Percentiles rank a stretch among this genome's conserved stretches.
These are phyloP conservation scores for Schizosaccharomyces cryophilus DNA, from an alignment of 805 yeast species.

Conservation along the genomic window DNA sequence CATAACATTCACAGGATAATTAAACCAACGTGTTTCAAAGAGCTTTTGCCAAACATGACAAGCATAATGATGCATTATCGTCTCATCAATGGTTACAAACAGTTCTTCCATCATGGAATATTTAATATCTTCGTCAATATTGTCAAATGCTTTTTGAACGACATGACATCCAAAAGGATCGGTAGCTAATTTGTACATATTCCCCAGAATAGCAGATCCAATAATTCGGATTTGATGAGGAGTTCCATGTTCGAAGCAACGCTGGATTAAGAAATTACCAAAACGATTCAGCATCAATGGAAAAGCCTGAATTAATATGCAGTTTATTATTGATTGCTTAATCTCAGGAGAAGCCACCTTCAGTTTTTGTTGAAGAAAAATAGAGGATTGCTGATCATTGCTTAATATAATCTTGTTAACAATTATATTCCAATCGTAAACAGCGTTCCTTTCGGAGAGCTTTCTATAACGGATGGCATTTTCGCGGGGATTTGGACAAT, in stretches of 20 bases:
- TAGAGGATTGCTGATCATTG: conserved; percentile 20
- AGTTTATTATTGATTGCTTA: conserved; percentile 12
- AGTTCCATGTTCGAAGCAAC: conserved; percentile 17
- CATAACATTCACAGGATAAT: conserved; percentile 13
- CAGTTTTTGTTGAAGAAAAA: conserved; percentile 19
- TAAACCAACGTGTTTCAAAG: conserved; percentile 16
- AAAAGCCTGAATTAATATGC: conserved; percentile 12
- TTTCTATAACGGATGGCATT: not conserved
- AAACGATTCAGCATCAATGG: conserved; percentile 19
- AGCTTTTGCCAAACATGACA: conserved; percentile 23
- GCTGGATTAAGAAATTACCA: conserved; percentile 20
- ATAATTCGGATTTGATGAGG: conserved; percentile 11
- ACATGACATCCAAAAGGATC: conserved; percentile 22
- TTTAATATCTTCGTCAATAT: conserved; percentile 12
- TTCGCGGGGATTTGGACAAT: not conserved
- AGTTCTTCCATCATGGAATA: conserved; percentile 17
- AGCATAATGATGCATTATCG: conserved; percentile 18
- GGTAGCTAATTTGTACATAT: conserved; percentile 14
- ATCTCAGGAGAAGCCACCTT: conserved; percentile 13
- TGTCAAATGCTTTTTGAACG: conserved; percentile 19
- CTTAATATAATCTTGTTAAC: conserved; percentile 14
- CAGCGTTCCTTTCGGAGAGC: conserved; percentile 1
- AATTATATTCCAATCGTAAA: conserved; percentile 4
- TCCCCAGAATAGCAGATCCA: conserved; percentile 13
- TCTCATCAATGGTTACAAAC: conserved; percentile 12